Base-by-base conservation (phyloP, 164 flowering plant species). In the Nymphaea thermarum region DNA sequence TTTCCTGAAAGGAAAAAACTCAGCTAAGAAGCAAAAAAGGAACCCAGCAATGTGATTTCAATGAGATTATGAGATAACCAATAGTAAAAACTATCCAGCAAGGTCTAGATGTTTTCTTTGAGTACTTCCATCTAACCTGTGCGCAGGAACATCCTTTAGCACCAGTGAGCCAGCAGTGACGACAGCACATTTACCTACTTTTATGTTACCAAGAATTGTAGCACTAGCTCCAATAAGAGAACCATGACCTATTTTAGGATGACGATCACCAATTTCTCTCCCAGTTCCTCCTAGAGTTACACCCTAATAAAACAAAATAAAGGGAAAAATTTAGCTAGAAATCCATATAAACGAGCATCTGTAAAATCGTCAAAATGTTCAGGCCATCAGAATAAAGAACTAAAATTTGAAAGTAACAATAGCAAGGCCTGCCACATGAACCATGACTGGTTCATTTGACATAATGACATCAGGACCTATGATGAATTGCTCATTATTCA, bases 131-230 rank as follows among this genome's bases (percentile, higher is more conserved):
- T 51, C 57, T 51, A 51, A 91, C 97, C 93, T 83, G 73, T 81
- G 93, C 3, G 91, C 82, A 71, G 91, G 88, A 66, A 86, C 77
- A 70, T 84, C 83, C 69, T 88, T 83, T 53, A 92, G 65, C 44
- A 92, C 93, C 71, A 92, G 86, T 59, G 96, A 89, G 67, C 94
- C 88, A 67, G 98, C 88, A 71, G 92, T 96, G 47, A 92, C 69
- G 92, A 88, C 87, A 53, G 98, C 94, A 65, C 94, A 92, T 74
- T 85, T 82, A 69, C 98, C 96, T 67, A 92, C 80, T 71, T 43
- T 74, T 64, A 92, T 87, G 68, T 92, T 92, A 47, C 98, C 98
- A 57, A 92, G 89, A 72, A 92, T 82, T 43, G 80, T 84, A 43
- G 79, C 90, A 70, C 84, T 73, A 42, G 91, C 91, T 74, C 91